These are phyloP conservation scores for Hyaloperonospora brassicae DNA, from an alignment of 352 stramenopile genomes.

Conservation along the genomic window DNA sequence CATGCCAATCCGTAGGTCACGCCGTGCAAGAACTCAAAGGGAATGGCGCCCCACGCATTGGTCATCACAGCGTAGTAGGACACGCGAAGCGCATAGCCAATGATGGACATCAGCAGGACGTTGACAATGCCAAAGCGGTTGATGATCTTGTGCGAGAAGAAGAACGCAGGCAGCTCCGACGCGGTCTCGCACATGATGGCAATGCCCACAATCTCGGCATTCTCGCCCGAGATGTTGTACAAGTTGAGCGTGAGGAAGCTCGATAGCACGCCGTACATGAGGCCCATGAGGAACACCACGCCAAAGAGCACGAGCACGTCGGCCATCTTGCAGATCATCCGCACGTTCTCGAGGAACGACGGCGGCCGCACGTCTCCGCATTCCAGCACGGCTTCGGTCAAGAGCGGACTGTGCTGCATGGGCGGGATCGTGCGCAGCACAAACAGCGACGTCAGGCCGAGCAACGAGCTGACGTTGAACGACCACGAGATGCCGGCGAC, in stretches of 20 bases:
- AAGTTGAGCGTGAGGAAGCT: conserved; percentile 79
- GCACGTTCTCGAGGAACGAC: conserved; percentile 37
- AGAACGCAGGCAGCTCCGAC: conserved; percentile 77
- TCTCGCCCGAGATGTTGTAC: conserved; percentile 65
- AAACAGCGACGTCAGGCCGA: conserved; percentile 47
- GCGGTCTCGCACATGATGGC: conserved; percentile 74
- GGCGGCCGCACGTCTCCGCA: conserved; percentile 10
- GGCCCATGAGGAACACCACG: conserved; percentile 73
- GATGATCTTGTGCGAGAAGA: conserved; percentile 67
- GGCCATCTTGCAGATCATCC: conserved; percentile 30
- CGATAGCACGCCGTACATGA: conserved; percentile 78
- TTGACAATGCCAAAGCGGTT: conserved; percentile 61
- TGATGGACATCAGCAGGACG: conserved; percentile 61
- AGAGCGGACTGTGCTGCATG: conserved; percentile 30
- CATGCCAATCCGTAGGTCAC: conserved; percentile 66
- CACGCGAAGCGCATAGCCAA: conserved; percentile 57
- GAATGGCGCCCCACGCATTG: conserved; percentile 69
- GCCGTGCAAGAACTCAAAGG: conserved; percentile 74
- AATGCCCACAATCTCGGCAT: conserved; percentile 71
- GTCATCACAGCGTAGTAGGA: conserved; percentile 73
- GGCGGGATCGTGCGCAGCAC: conserved; percentile 55
- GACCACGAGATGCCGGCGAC: conserved; percentile 56
- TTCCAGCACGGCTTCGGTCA: conserved; percentile 21
- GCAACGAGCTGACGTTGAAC: conserved; percentile 61
- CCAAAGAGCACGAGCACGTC: conserved; percentile 62